Evolutionary conservation across 2,329 filamentous ascomycete species (phyloP).

Genomic region (Hansfordia pulvinata): DNA sequence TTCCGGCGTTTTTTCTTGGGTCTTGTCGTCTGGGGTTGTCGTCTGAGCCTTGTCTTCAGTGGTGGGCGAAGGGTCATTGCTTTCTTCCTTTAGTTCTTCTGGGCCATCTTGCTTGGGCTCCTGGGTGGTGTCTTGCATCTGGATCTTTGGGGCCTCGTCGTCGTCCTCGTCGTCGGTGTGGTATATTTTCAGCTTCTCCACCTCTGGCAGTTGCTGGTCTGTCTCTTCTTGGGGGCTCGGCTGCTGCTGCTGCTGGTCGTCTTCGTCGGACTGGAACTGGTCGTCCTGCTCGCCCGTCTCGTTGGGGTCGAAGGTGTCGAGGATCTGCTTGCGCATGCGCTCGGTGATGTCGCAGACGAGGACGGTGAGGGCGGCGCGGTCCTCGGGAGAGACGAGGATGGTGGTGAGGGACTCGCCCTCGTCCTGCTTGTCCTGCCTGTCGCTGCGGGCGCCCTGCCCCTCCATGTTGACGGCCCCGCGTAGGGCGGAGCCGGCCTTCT

Average conservation of each 20-base stretch:
- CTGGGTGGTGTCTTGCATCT: too few species aligned
- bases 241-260: too few species aligned
- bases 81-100: too few species aligned
- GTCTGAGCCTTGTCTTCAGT: too few species aligned
- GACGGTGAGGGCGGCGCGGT: conserved; percentile 6
- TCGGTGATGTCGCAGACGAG: conserved; percentile 6
- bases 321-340: conserved; percentile 6
- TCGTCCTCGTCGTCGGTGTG: not conserved
- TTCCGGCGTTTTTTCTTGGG: conserved; percentile 1
- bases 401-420: conserved; percentile 8
- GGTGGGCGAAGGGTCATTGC: too few species aligned
- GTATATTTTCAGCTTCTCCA: not conserved
- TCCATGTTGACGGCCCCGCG: too few species aligned
- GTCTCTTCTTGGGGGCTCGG: too few species aligned
- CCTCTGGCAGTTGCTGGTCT: not conserved
- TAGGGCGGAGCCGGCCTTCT: too few species aligned
- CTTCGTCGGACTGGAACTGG: too few species aligned
- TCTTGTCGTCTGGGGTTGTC: conserved; percentile 1
- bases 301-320: conserved; percentile 6
- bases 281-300: conserved; percentile 2
- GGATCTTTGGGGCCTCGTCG: conserved; percentile 1
- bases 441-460: too few species aligned
- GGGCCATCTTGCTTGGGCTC: too few species aligned
- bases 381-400: conserved; percentile 7
- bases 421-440: too few species aligned